Evolutionary conservation across 139 green algal genomes (phyloP).

Genomic region (Closterium sp.): DNA sequence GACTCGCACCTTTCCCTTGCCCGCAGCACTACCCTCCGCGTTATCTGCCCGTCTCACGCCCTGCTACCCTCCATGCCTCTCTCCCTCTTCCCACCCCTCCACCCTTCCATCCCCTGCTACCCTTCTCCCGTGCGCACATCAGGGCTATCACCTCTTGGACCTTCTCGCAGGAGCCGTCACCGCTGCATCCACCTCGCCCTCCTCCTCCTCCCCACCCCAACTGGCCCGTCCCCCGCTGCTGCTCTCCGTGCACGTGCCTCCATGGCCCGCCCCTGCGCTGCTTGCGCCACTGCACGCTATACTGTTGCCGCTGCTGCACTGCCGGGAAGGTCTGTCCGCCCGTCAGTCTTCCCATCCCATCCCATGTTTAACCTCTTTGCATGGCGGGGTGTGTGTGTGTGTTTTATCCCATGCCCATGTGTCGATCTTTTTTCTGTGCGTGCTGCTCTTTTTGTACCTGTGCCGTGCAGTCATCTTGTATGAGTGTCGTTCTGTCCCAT

Average conservation of each 20-base stretch:
- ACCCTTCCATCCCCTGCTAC: background rate
- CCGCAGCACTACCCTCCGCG: too few relatives aligned
- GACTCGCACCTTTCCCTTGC: too few relatives aligned
- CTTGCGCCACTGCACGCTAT: background rate
- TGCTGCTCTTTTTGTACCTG: too few relatives aligned
- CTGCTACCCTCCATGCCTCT: too few relatives aligned
- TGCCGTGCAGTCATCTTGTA: too few relatives aligned
- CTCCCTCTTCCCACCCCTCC: too few relatives aligned
- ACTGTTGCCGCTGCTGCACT: background rate
- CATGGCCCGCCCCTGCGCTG: background rate
- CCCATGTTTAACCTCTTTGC: too few relatives aligned
- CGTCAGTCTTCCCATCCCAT: too few relatives aligned
- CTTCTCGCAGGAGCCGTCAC: background rate
- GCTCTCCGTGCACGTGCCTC: background rate
- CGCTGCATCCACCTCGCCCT: background rate
- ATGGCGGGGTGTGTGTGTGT: background rate
- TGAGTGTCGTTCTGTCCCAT: too few relatives aligned
- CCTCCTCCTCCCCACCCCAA: background rate
- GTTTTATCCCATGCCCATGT: background rate
- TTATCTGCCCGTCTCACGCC: too few relatives aligned
- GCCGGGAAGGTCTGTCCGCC: background rate
- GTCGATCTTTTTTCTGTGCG: background rate
- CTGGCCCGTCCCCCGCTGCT: background rate
- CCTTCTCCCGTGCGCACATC: background rate
- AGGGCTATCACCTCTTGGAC: background rate